Evolutionary conservation across 129 eudicot genomes (phyloP).

Genomic region (Flaveria trinervia): DNA sequence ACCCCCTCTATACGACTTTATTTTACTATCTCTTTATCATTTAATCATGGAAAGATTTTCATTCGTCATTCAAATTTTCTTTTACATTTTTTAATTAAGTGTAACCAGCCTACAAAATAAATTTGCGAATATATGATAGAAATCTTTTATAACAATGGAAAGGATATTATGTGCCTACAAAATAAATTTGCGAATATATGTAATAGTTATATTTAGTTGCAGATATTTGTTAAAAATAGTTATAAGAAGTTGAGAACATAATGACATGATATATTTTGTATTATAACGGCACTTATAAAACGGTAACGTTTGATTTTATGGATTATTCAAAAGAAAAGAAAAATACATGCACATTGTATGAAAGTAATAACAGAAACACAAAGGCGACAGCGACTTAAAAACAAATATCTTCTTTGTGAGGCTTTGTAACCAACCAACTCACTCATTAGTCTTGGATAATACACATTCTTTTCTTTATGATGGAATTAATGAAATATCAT

Average conservation of each 20-base stretch:
- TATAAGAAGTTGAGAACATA: neutral
- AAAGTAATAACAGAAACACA: neutral
- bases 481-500: neutral
- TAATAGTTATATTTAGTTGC: neutral
- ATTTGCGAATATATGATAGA: neutral
- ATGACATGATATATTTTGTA: neutral
- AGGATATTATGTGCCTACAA: neutral
- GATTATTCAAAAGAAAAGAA: neutral
- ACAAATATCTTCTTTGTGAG: slow-evolving; percentile 3
- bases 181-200: neutral
- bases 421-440: slow-evolving; percentile 21
- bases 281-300: neutral
- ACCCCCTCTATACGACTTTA: no score
- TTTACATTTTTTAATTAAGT: no score
- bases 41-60: no score
- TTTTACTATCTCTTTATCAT: no score
- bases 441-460: slow-evolving; percentile 13
- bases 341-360: neutral
- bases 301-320: neutral
- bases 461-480: neutral
- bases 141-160: neutral
- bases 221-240: neutral
- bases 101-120: no score
- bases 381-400: slow-evolving; percentile 10
- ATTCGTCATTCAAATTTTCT: no score